Evolutionary conservation across 1,284 basidiomycete species (phyloP).

Genomic region (Sphaerobolus stellatus): DNA sequence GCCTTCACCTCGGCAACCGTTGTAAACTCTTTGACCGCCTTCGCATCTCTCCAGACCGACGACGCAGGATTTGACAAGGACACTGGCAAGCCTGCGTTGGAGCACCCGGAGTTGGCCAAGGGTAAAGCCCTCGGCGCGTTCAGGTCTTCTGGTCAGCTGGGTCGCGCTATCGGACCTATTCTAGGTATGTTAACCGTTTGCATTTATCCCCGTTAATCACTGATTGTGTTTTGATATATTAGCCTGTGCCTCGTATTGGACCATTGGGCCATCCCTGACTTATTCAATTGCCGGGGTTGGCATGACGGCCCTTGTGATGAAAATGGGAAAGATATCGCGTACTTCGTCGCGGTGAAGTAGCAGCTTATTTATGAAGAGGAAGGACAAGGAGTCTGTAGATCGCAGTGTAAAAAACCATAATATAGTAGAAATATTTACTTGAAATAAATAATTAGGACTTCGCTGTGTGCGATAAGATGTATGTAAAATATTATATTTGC

Average conservation of each 20-base stretch:
- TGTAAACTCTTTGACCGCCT: slow-evolving; percentile 84
- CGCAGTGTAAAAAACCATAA: too few species aligned
- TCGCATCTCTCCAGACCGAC: slow-evolving; percentile 85
- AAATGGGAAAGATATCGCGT: slow-evolving; percentile 50
- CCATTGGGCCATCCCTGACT: slow-evolving; percentile 77
- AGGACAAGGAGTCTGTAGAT: too few species aligned
- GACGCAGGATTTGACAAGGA: slow-evolving; percentile 55
- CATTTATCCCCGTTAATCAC: background rate
- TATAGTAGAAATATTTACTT: too few species aligned
- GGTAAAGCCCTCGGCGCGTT: slow-evolving; percentile 85
- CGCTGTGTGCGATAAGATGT: too few species aligned
- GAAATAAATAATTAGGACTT: too few species aligned
- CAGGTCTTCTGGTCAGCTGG: slow-evolving; percentile 85
- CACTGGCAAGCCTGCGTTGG: slow-evolving; percentile 52
- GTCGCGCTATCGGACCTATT: slow-evolving; percentile 84
- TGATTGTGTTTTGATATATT: too few species aligned
- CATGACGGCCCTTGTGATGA: slow-evolving; percentile 55
- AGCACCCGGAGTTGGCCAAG: slow-evolving; percentile 70
- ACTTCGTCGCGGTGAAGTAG: slow-evolving; percentile 4
- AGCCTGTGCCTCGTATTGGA: slow-evolving; percentile 88
- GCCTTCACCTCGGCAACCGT: slow-evolving; percentile 91
- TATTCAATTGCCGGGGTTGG: slow-evolving; percentile 65
- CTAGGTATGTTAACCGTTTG: slow-evolving; percentile 52
- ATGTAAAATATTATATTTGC: too few species aligned
- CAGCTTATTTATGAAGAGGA: too few species aligned